Evolutionary conservation across 345 rosid species (phyloP).

Genomic region (Chamaenerion angustifolium): DNA sequence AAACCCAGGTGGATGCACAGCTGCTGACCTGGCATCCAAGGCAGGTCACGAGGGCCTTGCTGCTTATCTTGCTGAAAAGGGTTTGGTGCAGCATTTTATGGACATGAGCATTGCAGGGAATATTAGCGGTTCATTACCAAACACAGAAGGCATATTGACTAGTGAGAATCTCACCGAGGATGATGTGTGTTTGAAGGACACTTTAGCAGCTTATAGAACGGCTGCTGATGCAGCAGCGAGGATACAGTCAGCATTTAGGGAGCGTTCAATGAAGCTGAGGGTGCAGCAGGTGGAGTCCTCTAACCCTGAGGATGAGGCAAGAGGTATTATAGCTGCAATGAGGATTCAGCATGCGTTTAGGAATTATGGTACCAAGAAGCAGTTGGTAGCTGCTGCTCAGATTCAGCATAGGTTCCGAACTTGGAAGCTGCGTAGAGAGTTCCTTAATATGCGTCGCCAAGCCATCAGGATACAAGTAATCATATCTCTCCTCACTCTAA

Average conservation of each 20-base stretch:
- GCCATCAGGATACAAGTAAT: constrained; percentile 74
- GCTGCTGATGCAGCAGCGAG: constrained; percentile 91
- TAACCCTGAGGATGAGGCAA: constrained; percentile 62
- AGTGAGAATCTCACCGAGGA: constrained; percentile 36
- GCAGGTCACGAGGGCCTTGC: constrained; percentile 77
- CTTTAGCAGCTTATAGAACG: constrained; percentile 68
- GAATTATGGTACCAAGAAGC: constrained; percentile 44
- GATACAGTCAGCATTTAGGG: constrained; percentile 78
- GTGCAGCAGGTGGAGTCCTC: constrained; percentile 30
- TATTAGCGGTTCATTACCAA: constrained; percentile 46
- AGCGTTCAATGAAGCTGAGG: constrained; percentile 46
- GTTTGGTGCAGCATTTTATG: constrained; percentile 62
- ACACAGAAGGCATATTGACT: constrained; percentile 18
- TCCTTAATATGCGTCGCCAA: constrained; percentile 61
- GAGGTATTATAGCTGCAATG: constrained; percentile 70
- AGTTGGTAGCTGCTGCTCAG: constrained; percentile 64
- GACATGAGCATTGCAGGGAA: constrained; percentile 87
- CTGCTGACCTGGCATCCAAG: constrained; percentile 77
- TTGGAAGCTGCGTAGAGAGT: constrained; percentile 67
- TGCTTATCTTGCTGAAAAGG: constrained; percentile 78
- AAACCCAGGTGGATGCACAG: constrained; percentile 59
- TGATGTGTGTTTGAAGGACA: constrained; percentile 55
- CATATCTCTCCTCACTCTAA: not conserved
- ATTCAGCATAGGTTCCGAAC: constrained; percentile 83
- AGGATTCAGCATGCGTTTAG: constrained; percentile 92